Base-by-base conservation (phyloP, 768 basidiomycete genomes). In the Cystoderma amianthinum region DNA sequence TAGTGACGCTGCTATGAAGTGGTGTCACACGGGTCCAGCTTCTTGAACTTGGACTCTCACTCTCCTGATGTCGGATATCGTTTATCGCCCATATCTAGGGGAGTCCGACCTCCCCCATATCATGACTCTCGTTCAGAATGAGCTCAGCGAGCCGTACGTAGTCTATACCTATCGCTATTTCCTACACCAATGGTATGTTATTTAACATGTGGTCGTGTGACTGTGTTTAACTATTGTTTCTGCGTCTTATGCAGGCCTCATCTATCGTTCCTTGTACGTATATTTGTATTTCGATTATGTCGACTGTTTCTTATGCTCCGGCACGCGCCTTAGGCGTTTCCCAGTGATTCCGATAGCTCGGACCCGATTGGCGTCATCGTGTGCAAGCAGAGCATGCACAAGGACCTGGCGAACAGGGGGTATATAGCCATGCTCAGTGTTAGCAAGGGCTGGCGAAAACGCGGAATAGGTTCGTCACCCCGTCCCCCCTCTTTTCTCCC, bases 341-440 rank as follows among this genome's bases (percentile, higher is more conserved):
- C 82, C 0, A 63, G 57, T 44, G 63, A 71, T 35, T 56, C 68
- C 4, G 32, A 45, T 18, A 54, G 54, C 25, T 56, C 73, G 7
- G 65, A 64, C 19, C 88, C 93, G 13, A 77, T 98, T 46, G 96
- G 91, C 20, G 89, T 90, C 12, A 90, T 99, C 45, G 85, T 99
- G 16, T 96, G 92, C 77, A 99, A 98, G 71, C 95, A 96, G 64
- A 92, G 92, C 52, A 71, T 77, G 58, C 96, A 98, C 64, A 70
- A 71, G 42, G 75, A 83, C 47, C 63, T 67, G 28, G 67, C 78
- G 7, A 89, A 92, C 57, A 65, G 96, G 57, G 96, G 96, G 11
- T 99, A 99, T 59, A 95, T 99, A 44, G 96, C 94, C 25, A 98
- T 98, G 96, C 77, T 98, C 42, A 91, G 89, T 54, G 92, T 97